Base-by-base conservation (phyloP, 106 monocot species). In the Gastrodia elata region DNA sequence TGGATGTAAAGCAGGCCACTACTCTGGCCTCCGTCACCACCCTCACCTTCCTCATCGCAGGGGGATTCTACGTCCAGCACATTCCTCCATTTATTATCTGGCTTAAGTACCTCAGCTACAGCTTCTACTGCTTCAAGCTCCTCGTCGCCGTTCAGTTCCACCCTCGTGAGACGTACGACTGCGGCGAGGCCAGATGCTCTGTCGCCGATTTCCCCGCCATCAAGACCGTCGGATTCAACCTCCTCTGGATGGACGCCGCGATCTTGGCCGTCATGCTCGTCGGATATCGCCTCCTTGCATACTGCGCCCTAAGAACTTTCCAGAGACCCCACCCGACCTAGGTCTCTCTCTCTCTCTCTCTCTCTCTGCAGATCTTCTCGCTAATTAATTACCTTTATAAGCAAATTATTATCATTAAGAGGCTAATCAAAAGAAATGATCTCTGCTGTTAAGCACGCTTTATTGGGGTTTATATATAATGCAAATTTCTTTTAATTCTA, bases 51-150 rank as follows among this genome's bases (percentile, higher is more conserved):
- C 81, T 89, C 40, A 81, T 86, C 20, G 89, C 89, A 2, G 89
- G 89, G 2, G 89, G 89, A 3, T 89, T 81, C 74, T 89, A 89
- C 39, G 83, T 89, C 5, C 83, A 89, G 75, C 85, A 86, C 20
- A 89, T 89, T 4, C 89, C 89, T 2, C 65, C 76, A 8, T 89
- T 89, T 81, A 86, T 89, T 6, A 42, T 79, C 15, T 89, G 89
- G 89, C 78, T 89, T 64, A 89, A 89, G 79, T 89, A 89, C 72
- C 64, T 89, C 34, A 89, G 89, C 72, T 89, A 86, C 71, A 89
- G 85, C 77, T 89, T 76, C 79, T 89, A 86, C 71, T 89, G 89
- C 75, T 89, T 81, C 80, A 86, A 86, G 81, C 79, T 86, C 20
- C 77, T 86, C 7, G 64, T 88, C 4, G 83, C 85, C 5, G 68